phyloP scores from a whole-genome alignment of 805 yeast genomes.

The Candida hispaniensis region DNA sequence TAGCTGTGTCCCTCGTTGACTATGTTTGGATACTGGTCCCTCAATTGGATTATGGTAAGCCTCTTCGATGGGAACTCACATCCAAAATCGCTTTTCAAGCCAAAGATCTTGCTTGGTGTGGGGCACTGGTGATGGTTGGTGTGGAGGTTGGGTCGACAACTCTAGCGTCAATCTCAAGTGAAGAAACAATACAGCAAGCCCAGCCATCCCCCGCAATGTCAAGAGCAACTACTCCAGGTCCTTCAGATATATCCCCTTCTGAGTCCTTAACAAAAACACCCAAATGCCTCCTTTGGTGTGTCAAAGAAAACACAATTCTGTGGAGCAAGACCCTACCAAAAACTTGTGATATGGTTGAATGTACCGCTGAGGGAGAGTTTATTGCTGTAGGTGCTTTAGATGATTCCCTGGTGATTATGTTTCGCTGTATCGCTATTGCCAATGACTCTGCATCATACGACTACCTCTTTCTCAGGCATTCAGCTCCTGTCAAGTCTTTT shows the following conservation, averaged over 20 bases:
- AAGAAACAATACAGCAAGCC: no score
- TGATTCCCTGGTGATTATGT: slow-evolving; percentile 5
- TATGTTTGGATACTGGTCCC: slow-evolving; percentile 23
- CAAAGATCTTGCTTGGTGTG: no score
- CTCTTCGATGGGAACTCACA: neutral
- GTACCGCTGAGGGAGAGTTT: slow-evolving; percentile 12
- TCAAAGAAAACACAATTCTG: slow-evolving; percentile 7
- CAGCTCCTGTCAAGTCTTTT: slow-evolving; percentile 5
- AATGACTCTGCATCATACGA: slow-evolving; percentile 6
- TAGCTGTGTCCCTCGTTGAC: slow-evolving; percentile 25
- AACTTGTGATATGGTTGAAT: slow-evolving; percentile 6
- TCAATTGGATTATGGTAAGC: slow-evolving; percentile 20
- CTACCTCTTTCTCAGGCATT: slow-evolving; percentile 7
- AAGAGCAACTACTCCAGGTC: no score
- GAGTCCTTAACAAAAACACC: slow-evolving; percentile 16
- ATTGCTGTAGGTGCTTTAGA: slow-evolving; percentile 9
- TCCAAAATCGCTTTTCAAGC: no score
- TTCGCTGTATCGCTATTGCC: slow-evolving; percentile 3
- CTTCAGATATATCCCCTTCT: no score
- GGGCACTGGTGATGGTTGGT: no score
- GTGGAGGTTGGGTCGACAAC: no score
- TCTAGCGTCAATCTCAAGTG: no score
- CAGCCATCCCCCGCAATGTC: no score
- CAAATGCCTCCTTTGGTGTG: slow-evolving; percentile 21
- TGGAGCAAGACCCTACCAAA: slow-evolving; percentile 5